Percentiles rank a stretch among this genome's conserved stretches.
Conservation (phyloP, 768 basidiomycete genomes). For the Mycena belliarum region DNA sequence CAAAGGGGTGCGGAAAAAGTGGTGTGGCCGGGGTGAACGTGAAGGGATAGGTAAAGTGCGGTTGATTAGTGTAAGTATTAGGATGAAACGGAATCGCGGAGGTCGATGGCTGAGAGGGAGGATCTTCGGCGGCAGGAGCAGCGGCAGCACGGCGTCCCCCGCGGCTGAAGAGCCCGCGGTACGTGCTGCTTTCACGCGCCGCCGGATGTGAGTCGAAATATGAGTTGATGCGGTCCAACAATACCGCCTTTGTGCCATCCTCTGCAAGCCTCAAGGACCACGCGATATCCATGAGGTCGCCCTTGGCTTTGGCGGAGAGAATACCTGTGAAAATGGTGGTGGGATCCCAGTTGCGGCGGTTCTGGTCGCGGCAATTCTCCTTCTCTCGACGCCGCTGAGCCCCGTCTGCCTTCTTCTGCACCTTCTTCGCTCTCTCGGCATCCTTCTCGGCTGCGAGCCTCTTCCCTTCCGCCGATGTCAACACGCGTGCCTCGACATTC, state of each 20-base stretch:
- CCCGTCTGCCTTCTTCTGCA: background rate
- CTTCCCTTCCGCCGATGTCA: conserved; percentile 7
- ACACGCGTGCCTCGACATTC: background rate
- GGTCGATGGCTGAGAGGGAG: too few species aligned
- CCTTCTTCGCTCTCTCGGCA: background rate
- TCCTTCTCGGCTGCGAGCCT: background rate
- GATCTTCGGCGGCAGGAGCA: too few species aligned
- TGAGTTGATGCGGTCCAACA: background rate
- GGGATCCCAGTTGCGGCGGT: background rate
- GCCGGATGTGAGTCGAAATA: background rate
- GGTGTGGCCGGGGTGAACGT: too few species aligned
- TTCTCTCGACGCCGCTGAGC: background rate
- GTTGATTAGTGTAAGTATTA: too few species aligned
- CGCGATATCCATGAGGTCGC: conserved; percentile 14
- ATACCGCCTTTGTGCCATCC: conserved; percentile 2
- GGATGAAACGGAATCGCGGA: too few species aligned
- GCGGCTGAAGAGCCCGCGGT: background rate
- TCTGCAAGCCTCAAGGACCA: background rate
- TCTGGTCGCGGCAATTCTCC: background rate
- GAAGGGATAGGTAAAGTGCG: too few species aligned
- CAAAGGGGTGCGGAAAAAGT: too few species aligned
- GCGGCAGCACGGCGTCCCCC: too few species aligned
- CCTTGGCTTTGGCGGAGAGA: conserved; percentile 25
- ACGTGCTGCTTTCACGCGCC: background rate
- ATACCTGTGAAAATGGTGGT: background rate